phyloP scores from a whole-genome alignment of 495 filamentous ascomycete genomes.

The Aspergillus bridgeri region DNA sequence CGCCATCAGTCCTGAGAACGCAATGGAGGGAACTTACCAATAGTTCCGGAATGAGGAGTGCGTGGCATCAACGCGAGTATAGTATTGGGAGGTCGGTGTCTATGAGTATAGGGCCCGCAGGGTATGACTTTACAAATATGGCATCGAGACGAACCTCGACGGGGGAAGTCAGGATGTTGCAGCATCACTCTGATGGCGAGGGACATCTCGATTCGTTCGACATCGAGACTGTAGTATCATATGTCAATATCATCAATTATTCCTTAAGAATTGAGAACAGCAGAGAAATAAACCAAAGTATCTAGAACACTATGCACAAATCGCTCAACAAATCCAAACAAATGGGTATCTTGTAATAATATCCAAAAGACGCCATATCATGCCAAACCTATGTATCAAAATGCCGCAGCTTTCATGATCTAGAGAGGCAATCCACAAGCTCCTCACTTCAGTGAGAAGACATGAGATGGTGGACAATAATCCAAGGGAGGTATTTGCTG shows the following conservation, averaged over 20 bases:
- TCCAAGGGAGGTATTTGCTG: not conserved
- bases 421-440: not conserved
- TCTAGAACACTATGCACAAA: slow-evolving; percentile 9
- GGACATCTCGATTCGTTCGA: not conserved
- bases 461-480: not conserved
- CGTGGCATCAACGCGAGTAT: no score
- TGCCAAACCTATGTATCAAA: not conserved
- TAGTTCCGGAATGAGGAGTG: no score
- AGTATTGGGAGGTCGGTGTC: no score
- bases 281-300: slow-evolving; percentile 11
- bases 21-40: no score
- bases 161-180: not conserved
- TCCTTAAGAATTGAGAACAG: slow-evolving; percentile 4
- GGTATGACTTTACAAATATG: no score
- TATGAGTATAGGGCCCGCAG: no score
- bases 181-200: not conserved
- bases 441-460: not conserved
- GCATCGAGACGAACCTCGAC: not conserved
- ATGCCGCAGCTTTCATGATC: not conserved
- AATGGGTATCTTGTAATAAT: slow-evolving; percentile 10
- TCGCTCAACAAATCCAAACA: slow-evolving; percentile 7
- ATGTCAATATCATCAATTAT: slow-evolving; percentile 8
- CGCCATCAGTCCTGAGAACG: no score
- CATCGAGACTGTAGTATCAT: not conserved
- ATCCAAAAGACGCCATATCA: not conserved